These are phyloP conservation scores for Ganoderma lucidum DNA, from an alignment of 1,284 basidiomycete genomes.

Conservation along the genomic window DNA sequence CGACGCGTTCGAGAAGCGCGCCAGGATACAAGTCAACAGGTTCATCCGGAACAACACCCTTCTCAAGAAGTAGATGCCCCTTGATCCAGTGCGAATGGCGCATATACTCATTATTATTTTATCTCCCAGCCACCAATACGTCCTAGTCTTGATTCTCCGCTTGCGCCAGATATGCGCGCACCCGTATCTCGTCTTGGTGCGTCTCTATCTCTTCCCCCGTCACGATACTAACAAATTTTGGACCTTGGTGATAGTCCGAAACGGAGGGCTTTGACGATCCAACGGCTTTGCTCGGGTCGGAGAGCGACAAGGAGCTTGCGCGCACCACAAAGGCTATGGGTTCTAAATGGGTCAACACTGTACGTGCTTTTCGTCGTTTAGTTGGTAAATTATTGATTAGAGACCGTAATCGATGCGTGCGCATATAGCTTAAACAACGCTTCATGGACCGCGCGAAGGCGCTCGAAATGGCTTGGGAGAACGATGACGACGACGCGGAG, in stretches of 20 bases:
- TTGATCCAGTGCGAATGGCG: background rate
- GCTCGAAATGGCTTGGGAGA: constrained; percentile 49
- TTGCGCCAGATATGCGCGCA: constrained; percentile 73
- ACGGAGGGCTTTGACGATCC: constrained; percentile 59
- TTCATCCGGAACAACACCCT: constrained; percentile 65
- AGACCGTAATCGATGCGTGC: background rate
- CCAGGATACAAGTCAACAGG: constrained; percentile 61
- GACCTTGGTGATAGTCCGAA: constrained; percentile 41
- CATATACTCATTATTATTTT: constrained; percentile 4
- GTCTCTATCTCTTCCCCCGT: constrained; percentile 28
- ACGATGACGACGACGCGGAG: constrained; percentile 48
- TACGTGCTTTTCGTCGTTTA: constrained; percentile 38
- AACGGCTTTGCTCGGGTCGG: constrained; percentile 49
- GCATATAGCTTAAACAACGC: constrained; percentile 46
- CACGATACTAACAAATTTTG: background rate
- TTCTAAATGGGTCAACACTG: constrained; percentile 56
- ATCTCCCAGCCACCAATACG: constrained; percentile 17
- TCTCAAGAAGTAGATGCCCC: constrained; percentile 61
- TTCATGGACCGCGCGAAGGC: constrained; percentile 56
- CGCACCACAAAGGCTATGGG: constrained; percentile 67
- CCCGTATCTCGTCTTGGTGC: constrained; percentile 66
- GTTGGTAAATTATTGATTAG: background rate
- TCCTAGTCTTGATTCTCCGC: constrained; percentile 58
- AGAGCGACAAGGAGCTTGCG: constrained; percentile 58
- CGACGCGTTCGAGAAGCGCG: constrained; percentile 61